Base-by-base conservation (phyloP, 179 eudicot species). In the Amaranthus tricolor region DNA sequence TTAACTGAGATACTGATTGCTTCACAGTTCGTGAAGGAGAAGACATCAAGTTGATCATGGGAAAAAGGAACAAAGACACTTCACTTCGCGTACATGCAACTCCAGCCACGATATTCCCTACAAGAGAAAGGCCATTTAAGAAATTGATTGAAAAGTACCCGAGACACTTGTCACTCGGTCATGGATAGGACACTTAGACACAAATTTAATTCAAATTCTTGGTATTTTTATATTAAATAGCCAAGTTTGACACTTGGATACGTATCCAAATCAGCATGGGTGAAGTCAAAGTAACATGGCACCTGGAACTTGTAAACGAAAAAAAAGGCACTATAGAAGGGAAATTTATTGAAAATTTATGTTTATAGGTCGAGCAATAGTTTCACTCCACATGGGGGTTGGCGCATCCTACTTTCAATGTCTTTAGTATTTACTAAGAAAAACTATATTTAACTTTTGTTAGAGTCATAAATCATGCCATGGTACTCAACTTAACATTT, bases 1-100 rank as follows among this genome's bases (percentile, higher is more conserved):
- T 89, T 78, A 93, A 73, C 76, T 83, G 82, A 51, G 85, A 78
- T 60, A 92, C 96, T 4, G 88, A 93, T 83, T 83, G 84, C 84
- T 93, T 95, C 58, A 95, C 80, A 66, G 83, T 70, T 67, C 72
- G 86, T 69, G 96, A 93, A 77, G 98, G 95, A 68, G 95, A 95
- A 11, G 99, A 88, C 76, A 88, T 82, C 82, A 95, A 89, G 70
- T 84, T 85, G 82, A 95, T 86, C 76, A 84, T 76, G 76, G 99
- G 98, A 71, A 93, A 88, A 73, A 85, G 55, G 62, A 91, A 84
- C 56, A 91, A 70, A 60, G 86, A 85, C 84, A 82, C 86, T 83
- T 84, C 99, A 65, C 44, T 78, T 50, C 70, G 70, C 70, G 69
- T 68, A 67, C 75, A 40, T 72, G 82, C 59, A 73, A 57, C 78